A percentile compares a stretch with the other conserved stretches of the same genome.
phyloP scores from a whole-genome alignment of 2,329 filamentous ascomycete species.

The Microthyrium microscopicum region DNA sequence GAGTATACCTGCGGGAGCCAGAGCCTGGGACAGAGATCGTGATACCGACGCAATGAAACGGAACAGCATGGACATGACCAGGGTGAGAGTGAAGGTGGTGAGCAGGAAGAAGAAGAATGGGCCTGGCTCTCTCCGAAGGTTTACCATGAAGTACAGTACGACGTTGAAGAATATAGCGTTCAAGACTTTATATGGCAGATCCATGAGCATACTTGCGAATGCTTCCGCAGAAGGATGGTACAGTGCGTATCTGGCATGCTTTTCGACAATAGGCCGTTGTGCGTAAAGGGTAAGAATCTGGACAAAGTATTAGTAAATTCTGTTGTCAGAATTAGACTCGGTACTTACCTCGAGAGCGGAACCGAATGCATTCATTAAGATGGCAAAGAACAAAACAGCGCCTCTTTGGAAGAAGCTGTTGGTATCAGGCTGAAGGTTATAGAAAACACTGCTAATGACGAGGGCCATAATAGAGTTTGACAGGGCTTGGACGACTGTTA shows the following conservation, averaged over 20 bases:
- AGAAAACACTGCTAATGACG: conserved; percentile 69
- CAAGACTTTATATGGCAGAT: conserved; percentile 67
- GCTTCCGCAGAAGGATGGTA: conserved; percentile 85
- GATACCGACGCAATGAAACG: conserved; percentile 64
- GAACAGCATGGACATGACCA: conserved; percentile 79
- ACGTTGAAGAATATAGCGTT: conserved; percentile 66
- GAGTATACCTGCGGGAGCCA: conserved; percentile 38
- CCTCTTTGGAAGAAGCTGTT: conserved; percentile 63
- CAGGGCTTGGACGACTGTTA: conserved; percentile 51
- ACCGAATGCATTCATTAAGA: conserved; percentile 71
- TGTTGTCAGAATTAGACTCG: not conserved
- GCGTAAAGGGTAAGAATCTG: conserved; percentile 71
- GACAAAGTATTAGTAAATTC: conserved; percentile 2
- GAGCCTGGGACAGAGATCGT: conserved; percentile 43
- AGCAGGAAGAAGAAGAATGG: conserved; percentile 77
- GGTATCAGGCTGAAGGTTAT: conserved; percentile 49
- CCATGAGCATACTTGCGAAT: conserved; percentile 70
- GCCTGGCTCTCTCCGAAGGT: conserved; percentile 55
- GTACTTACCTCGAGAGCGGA: conserved; percentile 51
- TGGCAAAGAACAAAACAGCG: conserved; percentile 72
- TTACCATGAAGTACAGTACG: conserved; percentile 73
- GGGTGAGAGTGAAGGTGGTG: conserved; percentile 53
- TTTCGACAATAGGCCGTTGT: conserved; percentile 83
- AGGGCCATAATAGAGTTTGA: conserved; percentile 63
- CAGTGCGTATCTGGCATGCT: conserved; percentile 70